These are phyloP conservation scores for Rhodotorula paludigena DNA, from an alignment of 768 basidiomycete genomes.

Conservation along the genomic window DNA sequence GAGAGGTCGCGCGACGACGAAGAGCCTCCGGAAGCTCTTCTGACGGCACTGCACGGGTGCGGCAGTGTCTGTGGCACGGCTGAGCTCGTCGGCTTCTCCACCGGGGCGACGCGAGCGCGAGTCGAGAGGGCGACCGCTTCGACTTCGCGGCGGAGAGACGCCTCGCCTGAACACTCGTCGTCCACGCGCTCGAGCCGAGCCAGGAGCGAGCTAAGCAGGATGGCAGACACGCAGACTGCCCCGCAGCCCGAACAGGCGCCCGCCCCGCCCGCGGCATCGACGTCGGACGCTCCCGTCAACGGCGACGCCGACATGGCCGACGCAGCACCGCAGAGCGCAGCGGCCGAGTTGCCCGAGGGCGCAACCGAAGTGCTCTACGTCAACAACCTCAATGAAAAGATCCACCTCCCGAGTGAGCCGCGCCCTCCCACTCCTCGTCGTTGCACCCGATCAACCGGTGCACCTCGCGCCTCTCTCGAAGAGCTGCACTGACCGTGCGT, in stretches of 20 bases:
- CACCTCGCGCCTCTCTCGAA: background rate
- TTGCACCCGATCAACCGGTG: too few species aligned
- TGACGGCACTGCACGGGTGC: too few species aligned
- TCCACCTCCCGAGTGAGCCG: constrained; percentile 47
- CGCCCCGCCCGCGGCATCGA: constrained; percentile 1
- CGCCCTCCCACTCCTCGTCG: background rate
- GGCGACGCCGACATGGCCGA: constrained; percentile 18
- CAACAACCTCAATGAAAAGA: constrained; percentile 52
- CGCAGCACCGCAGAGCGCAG: background rate
- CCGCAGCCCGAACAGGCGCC: background rate
- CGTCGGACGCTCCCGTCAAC: background rate
- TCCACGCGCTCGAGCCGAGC: background rate
- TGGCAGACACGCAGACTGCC: constrained; percentile 3
- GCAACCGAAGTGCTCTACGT: constrained; percentile 46
- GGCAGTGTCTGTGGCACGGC: too few species aligned
- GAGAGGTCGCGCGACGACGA: too few species aligned
- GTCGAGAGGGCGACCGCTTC: too few species aligned
- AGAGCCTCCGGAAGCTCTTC: too few species aligned
- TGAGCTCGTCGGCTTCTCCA: too few species aligned
- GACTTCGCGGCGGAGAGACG: too few species aligned
- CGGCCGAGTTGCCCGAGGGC: constrained; percentile 11
- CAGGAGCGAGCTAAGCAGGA: background rate
- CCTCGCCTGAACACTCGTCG: background rate
- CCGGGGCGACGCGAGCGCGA: too few species aligned
- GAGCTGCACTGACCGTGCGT: background rate